Conservation (phyloP, 140 eudicot species). For the Flaveria floridana region DNA sequence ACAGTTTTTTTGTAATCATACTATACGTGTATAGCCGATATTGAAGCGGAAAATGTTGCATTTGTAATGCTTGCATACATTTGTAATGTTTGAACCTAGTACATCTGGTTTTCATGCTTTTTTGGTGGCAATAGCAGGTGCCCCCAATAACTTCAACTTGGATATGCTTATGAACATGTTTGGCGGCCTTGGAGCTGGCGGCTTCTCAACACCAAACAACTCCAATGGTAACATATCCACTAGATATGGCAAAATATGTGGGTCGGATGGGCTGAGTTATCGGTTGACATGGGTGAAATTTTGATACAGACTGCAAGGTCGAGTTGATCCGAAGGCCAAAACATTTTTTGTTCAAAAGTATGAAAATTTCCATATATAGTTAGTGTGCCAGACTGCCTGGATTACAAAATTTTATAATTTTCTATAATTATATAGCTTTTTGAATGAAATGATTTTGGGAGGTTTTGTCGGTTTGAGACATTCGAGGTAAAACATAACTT, state of each 20-base stretch:
- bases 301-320: not conserved
- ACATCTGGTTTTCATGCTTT: not conserved
- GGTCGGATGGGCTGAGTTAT: slow-evolving; percentile 5
- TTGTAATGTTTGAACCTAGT: not conserved
- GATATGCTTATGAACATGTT: slow-evolving; percentile 81
- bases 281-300: not conserved
- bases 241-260: not conserved
- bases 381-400: not conserved
- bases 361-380: not conserved
- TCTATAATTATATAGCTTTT: not conserved
- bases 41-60: not conserved
- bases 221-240: slow-evolving; percentile 41
- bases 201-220: slow-evolving; percentile 41
- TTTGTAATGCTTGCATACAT: not conserved
- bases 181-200: slow-evolving; percentile 70
- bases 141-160: slow-evolving; percentile 45
- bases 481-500: not conserved
- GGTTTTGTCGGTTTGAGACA: not conserved
- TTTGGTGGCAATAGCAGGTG: slow-evolving; percentile 38
- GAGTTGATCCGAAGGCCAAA: not conserved
- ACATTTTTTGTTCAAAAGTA: not conserved
- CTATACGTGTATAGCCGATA: not conserved
- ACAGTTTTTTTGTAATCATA: not conserved
- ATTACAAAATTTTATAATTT: not conserved
- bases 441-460: not conserved